Conservation (phyloP, 495 filamentous ascomycete species). For the Delitschia confertaspora region DNA sequence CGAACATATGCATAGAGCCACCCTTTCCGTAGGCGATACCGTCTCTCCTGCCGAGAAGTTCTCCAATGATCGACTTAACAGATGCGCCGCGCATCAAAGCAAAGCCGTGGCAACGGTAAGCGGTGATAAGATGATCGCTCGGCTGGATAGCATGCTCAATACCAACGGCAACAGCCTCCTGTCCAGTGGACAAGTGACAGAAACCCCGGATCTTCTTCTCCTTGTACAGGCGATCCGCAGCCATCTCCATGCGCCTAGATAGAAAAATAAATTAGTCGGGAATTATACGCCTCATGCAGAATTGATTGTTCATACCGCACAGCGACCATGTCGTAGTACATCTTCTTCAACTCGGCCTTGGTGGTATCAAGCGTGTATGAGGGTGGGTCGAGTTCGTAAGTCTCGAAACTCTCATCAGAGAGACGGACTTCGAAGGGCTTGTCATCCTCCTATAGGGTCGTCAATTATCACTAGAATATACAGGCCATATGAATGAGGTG, state of each 20-base stretch:
- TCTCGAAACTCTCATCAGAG: conserved; percentile 98
- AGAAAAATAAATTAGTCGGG: conserved; percentile 5
- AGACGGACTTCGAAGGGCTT: conserved; percentile 87
- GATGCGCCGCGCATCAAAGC: conserved; percentile 92
- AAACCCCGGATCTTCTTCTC: conserved; percentile 99
- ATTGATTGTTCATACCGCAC: conserved; percentile 55
- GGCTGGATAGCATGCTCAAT: conserved; percentile 93
- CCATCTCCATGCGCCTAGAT: conserved; percentile 95
- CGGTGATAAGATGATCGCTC: conserved; percentile 88
- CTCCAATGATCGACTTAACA: conserved; percentile 89
- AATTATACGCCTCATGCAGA: background rate
- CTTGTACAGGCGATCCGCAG: conserved; percentile 94
- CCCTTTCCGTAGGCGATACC: conserved; percentile 98
- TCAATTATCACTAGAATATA: conserved; percentile 8
- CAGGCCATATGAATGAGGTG: background rate
- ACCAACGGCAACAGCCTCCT: conserved; percentile 93
- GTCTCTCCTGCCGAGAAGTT: conserved; percentile 86
- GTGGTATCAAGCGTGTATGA: conserved; percentile 83
- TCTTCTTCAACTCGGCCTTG: conserved; percentile 95
- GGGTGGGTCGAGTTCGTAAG: conserved; percentile 95
- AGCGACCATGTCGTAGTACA: conserved; percentile 96
- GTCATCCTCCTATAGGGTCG: conserved; percentile 67
- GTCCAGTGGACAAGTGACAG: conserved; percentile 95
- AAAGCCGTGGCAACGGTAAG: conserved; percentile 98
- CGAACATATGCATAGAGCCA: conserved; percentile 99